Conservation (phyloP, 441 rosid species). For the Macaranga tanarius region DNA sequence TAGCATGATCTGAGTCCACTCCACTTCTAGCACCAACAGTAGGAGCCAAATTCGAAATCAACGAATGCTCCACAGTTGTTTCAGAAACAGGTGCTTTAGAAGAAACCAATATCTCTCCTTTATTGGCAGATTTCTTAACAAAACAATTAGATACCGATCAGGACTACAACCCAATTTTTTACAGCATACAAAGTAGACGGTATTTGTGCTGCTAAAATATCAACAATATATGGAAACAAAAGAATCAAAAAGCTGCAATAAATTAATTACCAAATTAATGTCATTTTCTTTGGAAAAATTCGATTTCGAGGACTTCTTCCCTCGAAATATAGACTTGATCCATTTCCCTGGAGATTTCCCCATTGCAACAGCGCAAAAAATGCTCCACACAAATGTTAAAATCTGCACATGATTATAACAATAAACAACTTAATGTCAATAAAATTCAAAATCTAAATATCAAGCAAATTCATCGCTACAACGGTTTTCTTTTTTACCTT, state of each 20-base stretch:
- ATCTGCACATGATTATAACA: background rate
- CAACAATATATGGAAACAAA: background rate
- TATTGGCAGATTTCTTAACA: slow-evolving; percentile 15
- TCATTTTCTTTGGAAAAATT: slow-evolving; percentile 49
- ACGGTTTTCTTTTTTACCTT: too few species aligned
- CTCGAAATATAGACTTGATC: slow-evolving; percentile 67
- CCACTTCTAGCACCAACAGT: slow-evolving; percentile 29
- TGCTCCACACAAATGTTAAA: background rate
- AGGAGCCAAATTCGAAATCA: slow-evolving; percentile 33
- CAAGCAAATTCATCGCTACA: too few species aligned
- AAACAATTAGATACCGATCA: slow-evolving; percentile 10
- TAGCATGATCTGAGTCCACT: slow-evolving; percentile 28
- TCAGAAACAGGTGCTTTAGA: slow-evolving; percentile 40
- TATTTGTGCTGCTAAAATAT: too few species aligned
- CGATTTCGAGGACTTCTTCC: slow-evolving; percentile 76
- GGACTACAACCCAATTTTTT: background rate
- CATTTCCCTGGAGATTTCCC: slow-evolving; percentile 49
- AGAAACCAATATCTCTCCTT: slow-evolving; percentile 20
- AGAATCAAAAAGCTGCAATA: background rate
- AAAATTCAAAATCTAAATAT: background rate
- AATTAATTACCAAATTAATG: slow-evolving; percentile 12
- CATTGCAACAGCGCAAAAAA: slow-evolving; percentile 37
- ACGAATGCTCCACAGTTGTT: slow-evolving; percentile 33
- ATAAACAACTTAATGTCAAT: background rate
- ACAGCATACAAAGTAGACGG: background rate